phyloP scores from a whole-genome alignment of 371 early-diverging fungal species.

The Circinella minor region DNA sequence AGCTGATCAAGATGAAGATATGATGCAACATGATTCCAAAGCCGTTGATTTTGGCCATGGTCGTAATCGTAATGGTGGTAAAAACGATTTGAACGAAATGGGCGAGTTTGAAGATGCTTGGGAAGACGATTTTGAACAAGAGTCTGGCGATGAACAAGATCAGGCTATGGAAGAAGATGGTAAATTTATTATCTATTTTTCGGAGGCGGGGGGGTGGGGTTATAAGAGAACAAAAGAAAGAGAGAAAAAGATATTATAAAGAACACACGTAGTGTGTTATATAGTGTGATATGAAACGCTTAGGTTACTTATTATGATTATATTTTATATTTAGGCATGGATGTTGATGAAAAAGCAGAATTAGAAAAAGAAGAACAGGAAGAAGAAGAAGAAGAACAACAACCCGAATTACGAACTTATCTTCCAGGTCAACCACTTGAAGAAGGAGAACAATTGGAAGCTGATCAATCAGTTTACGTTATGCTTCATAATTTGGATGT shows the following conservation, averaged over 20 bases:
- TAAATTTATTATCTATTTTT: constrained; percentile 9
- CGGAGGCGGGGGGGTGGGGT: no score
- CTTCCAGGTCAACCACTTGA: constrained; percentile 90
- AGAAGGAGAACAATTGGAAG: constrained; percentile 90
- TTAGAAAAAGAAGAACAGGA: constrained; percentile 47
- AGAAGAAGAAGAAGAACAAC: constrained; percentile 50
- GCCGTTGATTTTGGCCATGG: constrained; percentile 43
- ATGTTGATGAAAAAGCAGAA: constrained; percentile 68
- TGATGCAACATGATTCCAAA: constrained; percentile 34
- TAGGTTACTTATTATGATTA: no score
- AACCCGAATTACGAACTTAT: constrained; percentile 75
- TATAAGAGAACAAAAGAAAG: not conserved
- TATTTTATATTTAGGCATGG: constrained; percentile 41
- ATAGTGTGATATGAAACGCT: no score
- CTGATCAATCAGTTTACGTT: constrained; percentile 92
- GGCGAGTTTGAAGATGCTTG: constrained; percentile 97
- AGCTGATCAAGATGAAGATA: constrained; percentile 60
- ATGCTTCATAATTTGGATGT: constrained; percentile 94
- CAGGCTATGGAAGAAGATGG: constrained; percentile 51
- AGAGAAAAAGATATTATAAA: no score
- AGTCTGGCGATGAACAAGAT: constrained; percentile 65
- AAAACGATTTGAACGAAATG: constrained; percentile 70
- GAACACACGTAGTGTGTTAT: no score
- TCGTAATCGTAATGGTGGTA: constrained; percentile 19
- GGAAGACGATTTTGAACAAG: constrained; percentile 92